A percentile compares a stretch with the other conserved stretches of the same genome.
These are phyloP conservation scores for Aspergillus unguis DNA, from an alignment of 2,329 filamentous ascomycete species.

Conservation along the genomic window DNA sequence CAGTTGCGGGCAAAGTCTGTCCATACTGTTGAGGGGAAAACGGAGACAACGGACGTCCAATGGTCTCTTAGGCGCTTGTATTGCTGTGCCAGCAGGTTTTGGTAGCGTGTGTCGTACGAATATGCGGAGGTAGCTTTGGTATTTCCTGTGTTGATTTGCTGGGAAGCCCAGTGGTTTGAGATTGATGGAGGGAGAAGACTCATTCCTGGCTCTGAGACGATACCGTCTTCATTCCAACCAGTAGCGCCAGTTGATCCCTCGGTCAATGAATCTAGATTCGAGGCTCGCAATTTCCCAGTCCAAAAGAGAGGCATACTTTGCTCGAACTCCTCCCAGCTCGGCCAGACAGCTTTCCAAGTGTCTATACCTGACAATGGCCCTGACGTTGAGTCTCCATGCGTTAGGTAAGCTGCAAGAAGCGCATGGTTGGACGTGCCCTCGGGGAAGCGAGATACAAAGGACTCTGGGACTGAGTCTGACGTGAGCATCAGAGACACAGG, in stretches of 20 bases:
- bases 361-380: conserved; percentile 41
- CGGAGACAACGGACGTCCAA: conserved; percentile 43
- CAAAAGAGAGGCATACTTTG: conserved; percentile 58
- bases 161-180: conserved; percentile 34
- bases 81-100: conserved; percentile 49
- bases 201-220: not conserved
- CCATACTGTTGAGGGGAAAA: conserved; percentile 39
- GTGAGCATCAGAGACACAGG: conserved; percentile 62
- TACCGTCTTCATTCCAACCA: too few species aligned
- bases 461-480: conserved; percentile 55
- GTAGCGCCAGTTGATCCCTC: not conserved
- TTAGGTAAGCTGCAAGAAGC: conserved; percentile 65
- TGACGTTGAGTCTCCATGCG: conserved; percentile 47
- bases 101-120: conserved; percentile 30
- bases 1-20: conserved; percentile 52
- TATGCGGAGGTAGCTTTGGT: not conserved
- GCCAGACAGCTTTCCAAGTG: conserved; percentile 66
- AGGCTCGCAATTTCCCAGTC: conserved; percentile 41
- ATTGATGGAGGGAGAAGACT: conserved; percentile 33
- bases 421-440: conserved; percentile 63
- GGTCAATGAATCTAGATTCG: conserved; percentile 24
- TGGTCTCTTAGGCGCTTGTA: conserved; percentile 49
- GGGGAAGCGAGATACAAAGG: conserved; percentile 52
- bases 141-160: conserved; percentile 14
- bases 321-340: conserved; percentile 58